A percentile compares a stretch with the other conserved stretches of the same genome.
Conservation (phyloP, 805 yeast species). For the Metschnikowia aberdeeniae region DNA sequence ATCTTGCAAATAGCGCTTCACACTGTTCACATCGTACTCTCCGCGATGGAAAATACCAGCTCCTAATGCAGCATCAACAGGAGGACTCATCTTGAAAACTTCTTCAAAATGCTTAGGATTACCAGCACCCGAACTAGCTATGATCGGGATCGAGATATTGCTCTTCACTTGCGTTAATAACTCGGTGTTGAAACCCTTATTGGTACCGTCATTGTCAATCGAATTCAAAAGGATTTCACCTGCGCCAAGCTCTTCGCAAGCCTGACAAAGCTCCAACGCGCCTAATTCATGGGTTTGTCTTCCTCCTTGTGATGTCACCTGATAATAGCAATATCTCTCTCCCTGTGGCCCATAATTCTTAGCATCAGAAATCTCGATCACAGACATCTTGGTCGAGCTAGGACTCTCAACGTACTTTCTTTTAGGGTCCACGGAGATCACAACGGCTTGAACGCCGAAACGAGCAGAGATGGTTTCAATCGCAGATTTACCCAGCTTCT, state of each 20-base stretch:
- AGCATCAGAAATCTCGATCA: constrained; percentile 56
- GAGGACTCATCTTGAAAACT: constrained; percentile 70
- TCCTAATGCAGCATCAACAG: constrained; percentile 94
- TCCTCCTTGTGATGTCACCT: constrained; percentile 96
- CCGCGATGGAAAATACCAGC: constrained; percentile 98
- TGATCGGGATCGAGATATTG: constrained; percentile 83
- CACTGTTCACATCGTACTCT: constrained; percentile 83
- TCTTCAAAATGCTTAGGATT: constrained; percentile 85
- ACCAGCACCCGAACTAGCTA: constrained; percentile 98
- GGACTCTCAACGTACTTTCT: constrained; percentile 72
- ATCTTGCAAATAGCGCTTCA: constrained; percentile 60
- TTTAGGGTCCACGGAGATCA: constrained; percentile 96
- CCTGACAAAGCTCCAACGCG: constrained; percentile 81
- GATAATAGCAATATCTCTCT: constrained; percentile 86
- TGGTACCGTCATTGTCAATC: constrained; percentile 95
- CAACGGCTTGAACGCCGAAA: constrained; percentile 96
- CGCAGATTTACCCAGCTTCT: constrained; percentile 73
- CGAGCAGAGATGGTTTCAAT: constrained; percentile 90
- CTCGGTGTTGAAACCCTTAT: constrained; percentile 90
- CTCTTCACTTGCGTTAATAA: constrained; percentile 71
- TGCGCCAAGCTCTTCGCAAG: constrained; percentile 92
- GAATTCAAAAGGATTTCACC: constrained; percentile 93
- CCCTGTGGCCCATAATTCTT: constrained; percentile 71
- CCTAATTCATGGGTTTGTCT: constrained; percentile 83
- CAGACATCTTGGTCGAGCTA: constrained; percentile 53